Conservation (phyloP, 169 alveolate genomes). For the Toxoplasma gondii region DNA sequence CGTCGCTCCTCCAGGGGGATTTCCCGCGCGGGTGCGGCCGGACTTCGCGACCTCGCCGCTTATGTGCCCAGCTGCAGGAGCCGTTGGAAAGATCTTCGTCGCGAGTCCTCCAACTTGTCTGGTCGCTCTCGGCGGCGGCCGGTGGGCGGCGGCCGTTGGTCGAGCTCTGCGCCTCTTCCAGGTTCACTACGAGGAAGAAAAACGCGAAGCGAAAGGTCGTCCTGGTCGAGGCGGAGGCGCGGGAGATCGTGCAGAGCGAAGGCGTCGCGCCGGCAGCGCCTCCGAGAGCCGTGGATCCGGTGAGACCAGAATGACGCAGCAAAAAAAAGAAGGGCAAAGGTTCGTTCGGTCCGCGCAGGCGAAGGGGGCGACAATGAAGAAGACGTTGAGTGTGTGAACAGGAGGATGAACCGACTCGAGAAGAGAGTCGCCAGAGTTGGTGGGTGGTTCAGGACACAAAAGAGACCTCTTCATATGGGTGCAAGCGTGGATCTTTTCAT, state of each 20-base stretch:
- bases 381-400: too few species aligned
- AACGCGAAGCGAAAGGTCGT: background rate
- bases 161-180: slow-evolving; percentile 60
- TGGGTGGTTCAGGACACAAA: too few species aligned
- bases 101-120: slow-evolving; percentile 57
- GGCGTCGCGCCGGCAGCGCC: too few species aligned
- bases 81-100: slow-evolving; percentile 45
- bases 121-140: slow-evolving; percentile 65
- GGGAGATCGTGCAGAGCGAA: background rate
- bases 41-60: slow-evolving; percentile 32
- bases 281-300: too few species aligned
- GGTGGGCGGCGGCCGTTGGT: slow-evolving; percentile 60
- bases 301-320: too few species aligned
- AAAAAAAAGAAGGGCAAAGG: too few species aligned
- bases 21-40: slow-evolving; percentile 48
- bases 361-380: too few species aligned
- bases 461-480: too few species aligned
- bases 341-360: too few species aligned
- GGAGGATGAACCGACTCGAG: too few species aligned
- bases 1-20: slow-evolving; percentile 49
- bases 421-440: too few species aligned
- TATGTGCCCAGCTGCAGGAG: slow-evolving; percentile 30
- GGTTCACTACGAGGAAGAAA: slow-evolving; percentile 6
- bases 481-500: too few species aligned
- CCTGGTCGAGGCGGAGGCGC: background rate